phyloP scores from a whole-genome alignment of 441 rosid genomes.

The Pelargonium fulgidum region DNA sequence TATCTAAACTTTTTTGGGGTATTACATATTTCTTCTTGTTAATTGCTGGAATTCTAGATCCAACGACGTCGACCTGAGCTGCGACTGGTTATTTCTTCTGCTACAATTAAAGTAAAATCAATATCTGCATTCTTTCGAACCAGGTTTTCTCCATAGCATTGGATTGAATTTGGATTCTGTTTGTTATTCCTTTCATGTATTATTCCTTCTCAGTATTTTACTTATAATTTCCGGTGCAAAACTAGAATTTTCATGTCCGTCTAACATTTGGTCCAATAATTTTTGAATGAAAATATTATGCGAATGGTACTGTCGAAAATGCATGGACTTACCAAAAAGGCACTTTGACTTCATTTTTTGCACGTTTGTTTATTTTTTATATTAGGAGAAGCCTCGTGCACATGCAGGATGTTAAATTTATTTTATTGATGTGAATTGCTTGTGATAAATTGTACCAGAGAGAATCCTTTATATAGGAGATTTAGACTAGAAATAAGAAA shows the following conservation, averaged over 20 bases:
- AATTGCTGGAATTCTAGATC: constrained; percentile 39
- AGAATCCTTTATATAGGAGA: no score
- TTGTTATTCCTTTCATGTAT: neutral
- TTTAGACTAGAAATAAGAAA: no score
- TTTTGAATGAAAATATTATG: no score
- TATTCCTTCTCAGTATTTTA: neutral
- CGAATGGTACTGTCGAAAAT: no score
- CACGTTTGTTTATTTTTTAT: no score
- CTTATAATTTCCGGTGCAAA: neutral
- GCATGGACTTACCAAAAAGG: no score
- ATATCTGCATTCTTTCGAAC: constrained; percentile 69
- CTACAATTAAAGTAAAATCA: constrained; percentile 87
- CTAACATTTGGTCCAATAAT: neutral
- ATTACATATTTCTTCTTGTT: constrained; percentile 14
- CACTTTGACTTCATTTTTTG: no score
- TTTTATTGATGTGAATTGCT: no score
- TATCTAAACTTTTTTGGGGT: constrained; percentile 7
- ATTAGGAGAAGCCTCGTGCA: no score
- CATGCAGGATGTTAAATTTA: no score
- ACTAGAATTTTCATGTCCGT: constrained; percentile 1
- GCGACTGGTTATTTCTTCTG: constrained; percentile 84
- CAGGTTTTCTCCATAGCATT: constrained; percentile 44
- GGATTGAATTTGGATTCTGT: constrained; percentile 13
- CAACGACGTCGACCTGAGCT: constrained; percentile 84
- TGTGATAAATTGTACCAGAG: no score